A percentile compares a stretch with the other conserved stretches of the same genome.
Evolutionary conservation across 2,329 filamentous ascomycete genomes (phyloP).

Genomic region (Penicillium aurantiogriseum): DNA sequence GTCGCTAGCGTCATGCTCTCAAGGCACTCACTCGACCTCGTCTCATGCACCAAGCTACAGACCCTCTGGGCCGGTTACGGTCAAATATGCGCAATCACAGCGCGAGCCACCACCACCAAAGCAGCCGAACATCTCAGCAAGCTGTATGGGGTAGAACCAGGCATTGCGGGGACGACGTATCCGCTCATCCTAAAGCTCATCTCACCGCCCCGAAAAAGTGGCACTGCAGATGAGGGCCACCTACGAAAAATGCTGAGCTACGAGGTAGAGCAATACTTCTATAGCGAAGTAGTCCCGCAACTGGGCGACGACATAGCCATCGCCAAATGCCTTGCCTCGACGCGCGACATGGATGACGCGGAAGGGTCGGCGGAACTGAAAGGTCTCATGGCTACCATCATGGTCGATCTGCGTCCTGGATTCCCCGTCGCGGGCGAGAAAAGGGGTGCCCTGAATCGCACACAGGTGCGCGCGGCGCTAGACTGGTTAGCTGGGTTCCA

Average conservation of each 20-base stretch:
- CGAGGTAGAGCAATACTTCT: conserved; percentile 66
- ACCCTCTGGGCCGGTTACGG: conserved; percentile 52
- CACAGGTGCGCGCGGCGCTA: conserved; percentile 55
- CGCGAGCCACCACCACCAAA: conserved; percentile 33
- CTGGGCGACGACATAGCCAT: conserved; percentile 49
- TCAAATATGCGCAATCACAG: conserved; percentile 56
- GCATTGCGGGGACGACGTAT: conserved; percentile 17
- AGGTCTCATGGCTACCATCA: conserved; percentile 53
- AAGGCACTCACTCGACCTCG: conserved; percentile 28
- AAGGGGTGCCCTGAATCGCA: conserved; percentile 43
- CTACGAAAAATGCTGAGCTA: conserved; percentile 66
- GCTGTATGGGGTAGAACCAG: conserved; percentile 23
- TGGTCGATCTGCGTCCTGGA: conserved; percentile 55
- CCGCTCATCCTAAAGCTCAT: conserved; percentile 60
- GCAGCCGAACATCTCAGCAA: conserved; percentile 23
- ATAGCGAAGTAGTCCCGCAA: conserved; percentile 54
- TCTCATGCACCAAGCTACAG: conserved; percentile 37
- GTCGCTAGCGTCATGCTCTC: conserved; percentile 32
- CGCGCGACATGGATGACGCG: conserved; percentile 25
- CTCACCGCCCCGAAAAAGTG: conserved; percentile 47
- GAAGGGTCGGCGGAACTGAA: conserved; percentile 26
- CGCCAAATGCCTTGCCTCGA: conserved; percentile 53
- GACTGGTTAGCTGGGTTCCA: conserved; percentile 66
- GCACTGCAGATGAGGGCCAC: conserved; percentile 57
- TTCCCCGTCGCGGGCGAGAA: conserved; percentile 54